Base-by-base conservation (phyloP, 768 basidiomycete species). In the Pulveroboletus ravenelii region DNA sequence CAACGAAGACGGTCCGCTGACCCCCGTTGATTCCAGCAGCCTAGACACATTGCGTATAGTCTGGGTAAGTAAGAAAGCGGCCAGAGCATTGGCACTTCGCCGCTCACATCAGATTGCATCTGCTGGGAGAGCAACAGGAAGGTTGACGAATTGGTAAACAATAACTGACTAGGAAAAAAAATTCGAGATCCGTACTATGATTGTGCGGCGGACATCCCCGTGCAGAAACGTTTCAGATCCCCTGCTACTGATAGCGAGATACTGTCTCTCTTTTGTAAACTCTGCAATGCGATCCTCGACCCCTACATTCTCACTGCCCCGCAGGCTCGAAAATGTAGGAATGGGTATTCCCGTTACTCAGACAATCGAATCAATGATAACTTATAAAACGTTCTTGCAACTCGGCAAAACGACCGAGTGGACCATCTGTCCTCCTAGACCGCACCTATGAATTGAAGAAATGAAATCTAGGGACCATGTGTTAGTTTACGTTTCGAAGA, bases 221-320 rank as follows among this genome's bases (percentile, higher is more conserved):
- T 29, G 32, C 14, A 20, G 6, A 43, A 20, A 34, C 13, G 45
- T 54, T 54, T 54, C 53, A 55, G 43, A 47, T 54, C 52, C 46
- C 5, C 10, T 25, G n/a, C 13, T 18, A 47, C 20, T 48, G 45
- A 34, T 47, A 48, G 31, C 45, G 44, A 46, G 23, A 29, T 29
- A 10, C 15, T 7, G 41, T 41, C 25, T 30, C 29, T 5, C 30
- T 34, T 14, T 7, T 34, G 23, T 32, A n/a, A 15, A 13, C 4
- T 31, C 18, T 30, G 17, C 30, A 30, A 18, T 18, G 12, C 17
- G 29, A 10, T 3, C 41, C 18, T 31, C 17, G 20, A 25, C 5
- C 15, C 8, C 32, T 20, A n/a, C 31, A n/a, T 40, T 6, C 20
- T 18, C 14, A 23, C 10, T 7, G 18, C 18, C 12, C 39, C 20